Conservation (phyloP, 2,329 filamentous ascomycete genomes). For the Penicillium hesseltinei region DNA sequence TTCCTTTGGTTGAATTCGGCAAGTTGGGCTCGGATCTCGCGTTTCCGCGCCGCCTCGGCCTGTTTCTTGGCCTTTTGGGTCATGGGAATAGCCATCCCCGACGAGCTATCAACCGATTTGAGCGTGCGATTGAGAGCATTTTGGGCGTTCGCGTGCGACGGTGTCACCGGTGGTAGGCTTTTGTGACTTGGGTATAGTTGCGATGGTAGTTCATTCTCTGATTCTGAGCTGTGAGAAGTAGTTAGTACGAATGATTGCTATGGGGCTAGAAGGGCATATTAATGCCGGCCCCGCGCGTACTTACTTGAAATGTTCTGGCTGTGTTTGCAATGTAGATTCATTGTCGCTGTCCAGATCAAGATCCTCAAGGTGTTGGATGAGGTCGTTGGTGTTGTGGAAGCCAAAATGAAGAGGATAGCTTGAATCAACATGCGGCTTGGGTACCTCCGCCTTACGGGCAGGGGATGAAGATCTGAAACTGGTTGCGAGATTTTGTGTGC, state of each 20-base stretch:
- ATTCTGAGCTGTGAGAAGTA: not conserved
- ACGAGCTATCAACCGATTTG: not conserved
- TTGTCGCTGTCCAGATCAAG: constrained; percentile 23
- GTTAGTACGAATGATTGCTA: not conserved
- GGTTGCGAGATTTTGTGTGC: too few relatives aligned
- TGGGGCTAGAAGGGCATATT: not conserved
- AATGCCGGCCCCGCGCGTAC: not conserved
- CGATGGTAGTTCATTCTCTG: not conserved
- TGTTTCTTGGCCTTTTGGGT: constrained; percentile 43
- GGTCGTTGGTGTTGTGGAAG: constrained; percentile 1
- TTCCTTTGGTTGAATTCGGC: constrained; percentile 55
- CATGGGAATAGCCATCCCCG: constrained; percentile 25
- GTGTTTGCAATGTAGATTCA: constrained; percentile 20
- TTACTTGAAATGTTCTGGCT: constrained; percentile 22
- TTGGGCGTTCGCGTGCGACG: not conserved
- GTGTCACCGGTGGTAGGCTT: not conserved
- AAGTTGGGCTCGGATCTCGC: constrained; percentile 22
- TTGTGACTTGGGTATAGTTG: not conserved
- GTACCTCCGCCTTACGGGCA: not conserved
- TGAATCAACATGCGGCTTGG: not conserved
- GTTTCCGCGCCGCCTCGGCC: constrained; percentile 38
- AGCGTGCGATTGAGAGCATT: not conserved
- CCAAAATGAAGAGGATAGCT: not conserved
- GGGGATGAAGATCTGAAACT: not conserved
- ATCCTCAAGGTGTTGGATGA: constrained; percentile 24